These are phyloP conservation scores for Mycena olivaceomarginata DNA, from an alignment of 768 basidiomycete species.

Conservation along the genomic window DNA sequence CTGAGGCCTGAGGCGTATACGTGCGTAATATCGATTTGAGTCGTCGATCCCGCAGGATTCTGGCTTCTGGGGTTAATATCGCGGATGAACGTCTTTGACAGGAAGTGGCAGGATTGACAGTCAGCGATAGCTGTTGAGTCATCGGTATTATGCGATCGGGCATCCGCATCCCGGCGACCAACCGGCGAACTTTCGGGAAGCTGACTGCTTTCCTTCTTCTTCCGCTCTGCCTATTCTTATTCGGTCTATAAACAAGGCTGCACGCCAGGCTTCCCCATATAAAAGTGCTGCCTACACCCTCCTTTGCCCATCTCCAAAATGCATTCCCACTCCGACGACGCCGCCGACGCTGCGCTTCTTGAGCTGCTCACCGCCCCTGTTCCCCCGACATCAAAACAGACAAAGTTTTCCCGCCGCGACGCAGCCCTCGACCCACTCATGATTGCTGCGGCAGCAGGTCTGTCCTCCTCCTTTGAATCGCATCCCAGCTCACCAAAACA, in stretches of 20 bases:
- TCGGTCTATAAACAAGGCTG: not conserved
- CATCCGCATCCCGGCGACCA: no score
- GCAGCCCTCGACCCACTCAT: constrained; percentile 87
- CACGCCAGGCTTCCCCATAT: not conserved
- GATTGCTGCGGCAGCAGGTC: constrained; percentile 76
- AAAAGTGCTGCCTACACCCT: not conserved
- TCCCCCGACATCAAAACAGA: constrained; percentile 58
- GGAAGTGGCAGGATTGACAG: no score
- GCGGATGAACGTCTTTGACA: no score
- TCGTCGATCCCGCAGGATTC: no score
- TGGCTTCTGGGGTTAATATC: no score
- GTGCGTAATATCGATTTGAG: no score
- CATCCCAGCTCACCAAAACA: not conserved
- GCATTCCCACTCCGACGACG: constrained; percentile 44
- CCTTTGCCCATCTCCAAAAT: constrained; percentile 32
- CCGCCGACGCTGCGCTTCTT: constrained; percentile 78
- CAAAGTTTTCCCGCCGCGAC: constrained; percentile 75
- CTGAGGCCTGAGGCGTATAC: no score
- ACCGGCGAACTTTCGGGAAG: no score
- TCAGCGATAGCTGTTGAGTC: no score
- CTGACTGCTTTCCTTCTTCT: no score
- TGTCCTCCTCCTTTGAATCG: not conserved
- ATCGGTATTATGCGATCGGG: no score
- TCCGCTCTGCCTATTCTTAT: not conserved
- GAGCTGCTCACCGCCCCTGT: constrained; percentile 77